Percentiles rank a stretch among this genome's conserved stretches.
Evolutionary conservation across 1,139 yeast species (phyloP).

Genomic region (Scheffersomyces illinoinensis): DNA sequence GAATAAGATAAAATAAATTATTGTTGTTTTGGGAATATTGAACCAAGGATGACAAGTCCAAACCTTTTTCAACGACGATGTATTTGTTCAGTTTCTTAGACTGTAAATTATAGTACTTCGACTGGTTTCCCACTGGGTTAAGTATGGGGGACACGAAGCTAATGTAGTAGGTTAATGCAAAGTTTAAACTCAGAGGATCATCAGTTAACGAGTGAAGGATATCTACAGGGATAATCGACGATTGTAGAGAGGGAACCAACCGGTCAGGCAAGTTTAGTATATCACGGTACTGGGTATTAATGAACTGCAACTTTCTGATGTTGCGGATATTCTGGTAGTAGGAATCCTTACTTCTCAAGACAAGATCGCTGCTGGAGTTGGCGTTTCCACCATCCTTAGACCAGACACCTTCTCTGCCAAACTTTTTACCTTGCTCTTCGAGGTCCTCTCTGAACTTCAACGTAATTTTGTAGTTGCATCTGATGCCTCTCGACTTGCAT

Average conservation of each 20-base stretch:
- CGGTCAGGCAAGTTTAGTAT: conserved; percentile 8
- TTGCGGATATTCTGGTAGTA: conserved; percentile 15
- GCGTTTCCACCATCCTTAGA: conserved; percentile 12
- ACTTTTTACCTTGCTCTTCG: conserved; percentile 27
- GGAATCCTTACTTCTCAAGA: conserved; percentile 12
- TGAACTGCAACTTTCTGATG: conserved; percentile 15
- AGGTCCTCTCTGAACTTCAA: conserved; percentile 33
- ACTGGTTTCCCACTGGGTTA: conserved; percentile 23
- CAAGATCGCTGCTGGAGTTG: conserved; percentile 5
- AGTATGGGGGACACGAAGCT: conserved; percentile 29
- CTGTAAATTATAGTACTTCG: conserved; percentile 14
- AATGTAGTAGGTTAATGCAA: conserved; percentile 28
- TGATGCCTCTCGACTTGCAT: conserved; percentile 29
- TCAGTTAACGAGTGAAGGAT: conserved; percentile 13
- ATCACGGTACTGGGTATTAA: conserved; percentile 19
- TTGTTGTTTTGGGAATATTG: conserved; percentile 25
- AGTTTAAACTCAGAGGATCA: conserved; percentile 16
- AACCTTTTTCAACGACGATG: conserved; percentile 24
- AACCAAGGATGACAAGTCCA: conserved; percentile 22
- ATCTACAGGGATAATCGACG: conserved; percentile 24
- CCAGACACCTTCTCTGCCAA: conserved; percentile 37
- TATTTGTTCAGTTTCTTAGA: conserved; percentile 8
- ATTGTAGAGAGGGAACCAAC: conserved; percentile 7
- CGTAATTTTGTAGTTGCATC: conserved; percentile 24
- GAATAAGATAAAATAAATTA: conserved; percentile 25